These are phyloP conservation scores for Fistulinella cinereoalba DNA, from an alignment of 1,284 basidiomycete species.

Conservation along the genomic window DNA sequence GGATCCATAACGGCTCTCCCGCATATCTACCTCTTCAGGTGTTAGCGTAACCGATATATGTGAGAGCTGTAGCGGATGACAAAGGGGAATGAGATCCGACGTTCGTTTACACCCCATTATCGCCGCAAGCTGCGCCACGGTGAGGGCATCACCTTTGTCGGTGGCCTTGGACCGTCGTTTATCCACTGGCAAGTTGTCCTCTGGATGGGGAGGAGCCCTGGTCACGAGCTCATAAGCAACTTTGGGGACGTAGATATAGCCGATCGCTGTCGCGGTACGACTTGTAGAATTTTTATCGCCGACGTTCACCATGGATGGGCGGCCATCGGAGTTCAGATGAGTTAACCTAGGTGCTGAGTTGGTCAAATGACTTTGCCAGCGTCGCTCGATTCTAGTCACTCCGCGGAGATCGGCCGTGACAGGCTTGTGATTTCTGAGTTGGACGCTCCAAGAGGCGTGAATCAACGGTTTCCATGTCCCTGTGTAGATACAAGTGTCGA, in stretches of 20 bases:
- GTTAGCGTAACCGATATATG: constrained; percentile 64
- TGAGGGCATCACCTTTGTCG: constrained; percentile 74
- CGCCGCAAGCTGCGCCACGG: constrained; percentile 78
- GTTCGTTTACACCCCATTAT: constrained; percentile 88
- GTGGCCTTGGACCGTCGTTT: constrained; percentile 48
- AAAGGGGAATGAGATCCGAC: constrained; percentile 78
- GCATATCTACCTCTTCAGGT: constrained; percentile 35
- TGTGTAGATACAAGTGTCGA: constrained; percentile 25
- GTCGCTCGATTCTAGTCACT: constrained; percentile 14
- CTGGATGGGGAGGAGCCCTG: constrained; percentile 29
- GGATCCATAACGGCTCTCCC: constrained; percentile 2
- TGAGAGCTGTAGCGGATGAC: constrained; percentile 74
- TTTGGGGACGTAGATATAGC: constrained; percentile 69
- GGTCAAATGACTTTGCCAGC: constrained; percentile 22
- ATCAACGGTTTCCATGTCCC: constrained; percentile 14
- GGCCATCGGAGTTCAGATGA: constrained; percentile 68
- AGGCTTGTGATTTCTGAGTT: neutral
- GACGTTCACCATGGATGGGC: constrained; percentile 80
- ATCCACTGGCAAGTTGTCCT: constrained; percentile 22
- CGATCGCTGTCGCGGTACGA: constrained; percentile 73
- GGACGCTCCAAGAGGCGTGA: neutral
- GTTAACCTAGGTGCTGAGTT: constrained; percentile 43
- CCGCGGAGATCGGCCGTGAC: neutral
- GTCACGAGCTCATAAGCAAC: constrained; percentile 65
- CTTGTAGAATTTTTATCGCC: constrained; percentile 61